Evolutionary conservation across 2,329 filamentous ascomycete genomes (phyloP).

Genomic region (Ceratocystiopsis minuta): DNA sequence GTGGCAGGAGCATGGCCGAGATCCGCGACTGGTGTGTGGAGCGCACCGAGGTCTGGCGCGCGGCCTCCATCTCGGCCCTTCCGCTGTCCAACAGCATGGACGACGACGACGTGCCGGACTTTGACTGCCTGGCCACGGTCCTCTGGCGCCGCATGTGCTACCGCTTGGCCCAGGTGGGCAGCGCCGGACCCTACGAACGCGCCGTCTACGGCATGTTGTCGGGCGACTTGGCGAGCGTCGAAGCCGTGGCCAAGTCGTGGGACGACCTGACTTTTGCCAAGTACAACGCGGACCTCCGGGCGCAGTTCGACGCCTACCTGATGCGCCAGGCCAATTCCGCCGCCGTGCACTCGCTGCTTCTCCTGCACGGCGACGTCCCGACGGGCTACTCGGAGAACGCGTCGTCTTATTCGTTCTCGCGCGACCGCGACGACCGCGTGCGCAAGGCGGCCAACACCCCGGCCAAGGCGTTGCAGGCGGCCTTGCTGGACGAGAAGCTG

Average conservation of each 20-base stretch:
- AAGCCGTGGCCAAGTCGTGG: constrained; percentile 34
- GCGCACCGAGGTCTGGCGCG: constrained; percentile 76
- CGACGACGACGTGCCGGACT: constrained; percentile 23
- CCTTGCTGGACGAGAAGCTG: constrained; percentile 48
- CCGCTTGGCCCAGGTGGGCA: constrained; percentile 48
- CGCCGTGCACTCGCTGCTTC: constrained; percentile 6
- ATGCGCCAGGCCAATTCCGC: constrained; percentile 8
- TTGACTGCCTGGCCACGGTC: constrained; percentile 29
- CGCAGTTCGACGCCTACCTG: constrained; percentile 11
- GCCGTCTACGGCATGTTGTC: constrained; percentile 84
- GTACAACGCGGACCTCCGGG: constrained; percentile 12
- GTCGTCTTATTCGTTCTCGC: not conserved
- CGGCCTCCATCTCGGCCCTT: constrained; percentile 60
- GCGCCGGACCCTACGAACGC: constrained; percentile 59
- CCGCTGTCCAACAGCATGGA: constrained; percentile 35
- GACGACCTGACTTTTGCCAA: constrained; percentile 18
- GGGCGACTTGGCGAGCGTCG: constrained; percentile 63
- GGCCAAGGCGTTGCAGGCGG: constrained; percentile 59
- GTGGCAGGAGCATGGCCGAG: constrained; percentile 55
- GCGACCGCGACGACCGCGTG: constrained; percentile 2
- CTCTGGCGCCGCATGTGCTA: constrained; percentile 68
- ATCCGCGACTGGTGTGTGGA: constrained; percentile 77
- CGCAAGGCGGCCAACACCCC: constrained; percentile 31
- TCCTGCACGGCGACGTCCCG: constrained; percentile 9
- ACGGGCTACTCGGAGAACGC: not conserved